Percentiles rank a stretch among this genome's conserved stretches.
phyloP scores from a whole-genome alignment of 106 monocot genomes.

The Amphibolis antarctica region DNA sequence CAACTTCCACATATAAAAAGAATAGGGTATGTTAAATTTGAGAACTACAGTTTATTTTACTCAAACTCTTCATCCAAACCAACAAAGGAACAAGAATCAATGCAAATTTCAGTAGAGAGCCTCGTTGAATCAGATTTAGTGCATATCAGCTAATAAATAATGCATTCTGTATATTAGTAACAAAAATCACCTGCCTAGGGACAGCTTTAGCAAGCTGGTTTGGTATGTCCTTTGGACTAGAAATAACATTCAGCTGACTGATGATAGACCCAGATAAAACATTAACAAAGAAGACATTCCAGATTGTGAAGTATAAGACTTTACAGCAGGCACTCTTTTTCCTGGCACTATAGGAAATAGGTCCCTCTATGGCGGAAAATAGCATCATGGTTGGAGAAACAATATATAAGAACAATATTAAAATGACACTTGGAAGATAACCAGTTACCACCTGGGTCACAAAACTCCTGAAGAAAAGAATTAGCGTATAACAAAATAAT shows the following conservation, averaged over 20 bases:
- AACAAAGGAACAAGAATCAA: too few relatives aligned
- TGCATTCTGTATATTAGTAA: background rate
- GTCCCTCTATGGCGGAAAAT: conserved; percentile 73
- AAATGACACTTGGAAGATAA: conserved; percentile 82
- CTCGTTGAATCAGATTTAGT: too few relatives aligned
- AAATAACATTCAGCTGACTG: conserved; percentile 47
- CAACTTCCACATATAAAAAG: background rate
- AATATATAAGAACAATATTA: conserved; percentile 50
- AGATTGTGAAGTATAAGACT: conserved; percentile 80
- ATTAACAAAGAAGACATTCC: conserved; percentile 97
- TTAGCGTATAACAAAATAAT: background rate
- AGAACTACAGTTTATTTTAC: too few relatives aligned
- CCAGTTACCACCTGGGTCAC: conserved; percentile 75
- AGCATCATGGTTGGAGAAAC: conserved; percentile 89
- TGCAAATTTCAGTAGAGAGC: too few relatives aligned
- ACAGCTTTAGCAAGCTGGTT: conserved; percentile 82
- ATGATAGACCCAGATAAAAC: conserved; percentile 83
- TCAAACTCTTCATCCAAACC: too few relatives aligned
- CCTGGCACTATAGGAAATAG: conserved; percentile 64
- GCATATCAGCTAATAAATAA: background rate
- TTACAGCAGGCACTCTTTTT: conserved; percentile 85
- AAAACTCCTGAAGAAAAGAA: conserved; percentile 34
- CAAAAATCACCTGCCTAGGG: conserved; percentile 59
- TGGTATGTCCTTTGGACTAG: conserved; percentile 73
- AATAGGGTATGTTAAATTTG: too few relatives aligned